Percentiles rank a stretch among this genome's conserved stretches.
Conservation (phyloP, 257 asterid genomes). For the Fraxinus anomala region DNA sequence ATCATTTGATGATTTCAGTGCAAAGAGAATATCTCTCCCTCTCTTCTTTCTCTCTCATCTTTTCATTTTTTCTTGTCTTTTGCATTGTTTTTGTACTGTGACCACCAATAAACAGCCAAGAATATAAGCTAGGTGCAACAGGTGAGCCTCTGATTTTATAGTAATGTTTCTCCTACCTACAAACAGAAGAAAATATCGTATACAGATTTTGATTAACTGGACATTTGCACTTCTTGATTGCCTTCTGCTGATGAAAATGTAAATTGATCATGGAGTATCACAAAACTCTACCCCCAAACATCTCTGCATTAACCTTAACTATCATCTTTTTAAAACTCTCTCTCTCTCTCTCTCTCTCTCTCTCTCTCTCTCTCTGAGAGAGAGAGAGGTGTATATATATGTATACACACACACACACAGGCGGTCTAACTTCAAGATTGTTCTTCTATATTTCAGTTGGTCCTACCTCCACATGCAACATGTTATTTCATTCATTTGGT, state of each 20-base stretch:
- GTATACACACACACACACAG: no score
- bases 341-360: not conserved
- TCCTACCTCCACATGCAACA: not conserved
- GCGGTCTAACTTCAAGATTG: not conserved
- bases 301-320: not conserved
- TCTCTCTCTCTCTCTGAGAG: no score
- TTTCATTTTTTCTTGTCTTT: constrained; percentile 28
- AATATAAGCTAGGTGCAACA: not conserved
- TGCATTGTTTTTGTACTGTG: constrained; percentile 20
- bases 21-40: no score
- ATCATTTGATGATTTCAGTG: not conserved
- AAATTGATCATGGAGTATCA: not conserved
- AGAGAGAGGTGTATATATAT: no score
- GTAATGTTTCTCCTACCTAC: not conserved
- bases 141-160: constrained; percentile 20
- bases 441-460: no score
- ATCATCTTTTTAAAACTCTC: not conserved
- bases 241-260: not conserved
- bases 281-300: not conserved
- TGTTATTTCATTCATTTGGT: not conserved
- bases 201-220: not conserved
- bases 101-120: not conserved
- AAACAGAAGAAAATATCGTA: not conserved
- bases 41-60: not conserved
- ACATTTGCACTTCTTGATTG: not conserved